These are phyloP conservation scores for Westerdykella aurantiaca DNA, from an alignment of 2,329 filamentous ascomycete species.

Conservation along the genomic window DNA sequence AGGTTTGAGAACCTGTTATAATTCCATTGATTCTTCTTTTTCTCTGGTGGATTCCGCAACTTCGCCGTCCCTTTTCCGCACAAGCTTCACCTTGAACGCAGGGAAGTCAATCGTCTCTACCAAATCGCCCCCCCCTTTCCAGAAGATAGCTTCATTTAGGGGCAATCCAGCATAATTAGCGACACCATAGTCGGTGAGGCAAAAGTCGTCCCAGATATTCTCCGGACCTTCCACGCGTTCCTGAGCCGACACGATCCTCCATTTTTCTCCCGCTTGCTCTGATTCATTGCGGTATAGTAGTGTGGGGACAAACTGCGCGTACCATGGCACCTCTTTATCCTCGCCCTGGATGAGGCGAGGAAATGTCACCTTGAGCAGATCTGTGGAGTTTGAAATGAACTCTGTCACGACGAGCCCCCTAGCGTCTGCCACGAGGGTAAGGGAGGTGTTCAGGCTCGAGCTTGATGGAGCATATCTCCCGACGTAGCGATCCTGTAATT, in stretches of 20 bases:
- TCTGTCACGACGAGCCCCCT: conserved; percentile 23
- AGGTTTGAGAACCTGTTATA: too few relatives aligned
- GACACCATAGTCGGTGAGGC: conserved; percentile 27
- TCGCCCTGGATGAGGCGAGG: conserved; percentile 1
- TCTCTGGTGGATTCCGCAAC: background rate
- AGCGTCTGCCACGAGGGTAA: conserved; percentile 22
- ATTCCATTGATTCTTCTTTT: too few relatives aligned
- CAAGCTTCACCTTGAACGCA: conserved; percentile 29
- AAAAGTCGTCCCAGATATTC: conserved; percentile 34
- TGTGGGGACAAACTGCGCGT: conserved; percentile 24
- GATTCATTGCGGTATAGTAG: conserved; percentile 23
- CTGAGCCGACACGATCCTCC: conserved; percentile 22
- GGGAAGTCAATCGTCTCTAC: conserved; percentile 27
- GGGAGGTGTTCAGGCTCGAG: conserved; percentile 19
- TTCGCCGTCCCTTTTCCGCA: conserved; percentile 2
- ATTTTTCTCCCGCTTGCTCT: conserved; percentile 29
- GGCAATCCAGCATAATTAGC: conserved; percentile 29
- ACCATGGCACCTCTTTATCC: conserved; percentile 5
- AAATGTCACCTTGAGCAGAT: conserved; percentile 11
- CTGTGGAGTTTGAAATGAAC: conserved; percentile 28
- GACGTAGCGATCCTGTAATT: conserved; percentile 23
- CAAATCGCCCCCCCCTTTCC: conserved; percentile 16
- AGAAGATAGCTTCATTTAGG: conserved; percentile 35
- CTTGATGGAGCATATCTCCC: conserved; percentile 21
- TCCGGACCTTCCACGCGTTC: conserved; percentile 9